Evolutionary conservation across 164 flowering plant genomes (phyloP), one percentile per base, ranked within the genome.

Genomic region (grape (Vitis vinifera)): DNA sequence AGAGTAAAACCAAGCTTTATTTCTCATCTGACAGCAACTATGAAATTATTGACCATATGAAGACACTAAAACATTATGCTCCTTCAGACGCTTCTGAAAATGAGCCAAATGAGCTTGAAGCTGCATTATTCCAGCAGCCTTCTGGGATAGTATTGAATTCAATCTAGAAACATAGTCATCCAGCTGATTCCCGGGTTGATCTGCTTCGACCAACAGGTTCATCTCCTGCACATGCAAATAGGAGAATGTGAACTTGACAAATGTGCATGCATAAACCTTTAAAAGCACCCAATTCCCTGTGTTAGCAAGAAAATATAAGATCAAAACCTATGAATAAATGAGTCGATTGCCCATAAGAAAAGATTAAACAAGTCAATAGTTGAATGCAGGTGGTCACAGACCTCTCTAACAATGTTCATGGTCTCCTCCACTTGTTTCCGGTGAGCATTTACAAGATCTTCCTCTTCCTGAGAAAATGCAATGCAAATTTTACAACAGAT

Each of bases 391-490:
- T 48, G 51, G 30, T 67, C 53, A 69, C 75, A 31, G 44, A 91
- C 97, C 94, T 88, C 92, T 64, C 76, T 81, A 63, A 91, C 94
- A 61, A 91, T 88, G 71, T 91, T 86, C 76, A 91, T 88, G 0
- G 93, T 89, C 53, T 89, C 93, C 73, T 89, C 97, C 66, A 91
- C 92, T 71, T 82, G 87, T 68, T 71, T 88, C 16, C 91, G 68
- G 57, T 91, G 97, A 67, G 97, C 97, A 81, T 70, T 82, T 30
- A 91, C 88, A 70, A 91, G 88, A 77, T 86, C 91, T 76, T 88
- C 94, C 77, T 91, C 95, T 78, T 89, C 93, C 93, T 89, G 79
- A 58, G 64, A 74, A 63, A 60, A 65, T 8, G 17, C 58, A 68
- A 62, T 19, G 19, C 13, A 58, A 9, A 51, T 1, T 37, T 64